A percentile compares a stretch with the other conserved stretches of the same genome.
Conservation (phyloP, 495 filamentous ascomycete species). For the Penicillium fimorum region DNA sequence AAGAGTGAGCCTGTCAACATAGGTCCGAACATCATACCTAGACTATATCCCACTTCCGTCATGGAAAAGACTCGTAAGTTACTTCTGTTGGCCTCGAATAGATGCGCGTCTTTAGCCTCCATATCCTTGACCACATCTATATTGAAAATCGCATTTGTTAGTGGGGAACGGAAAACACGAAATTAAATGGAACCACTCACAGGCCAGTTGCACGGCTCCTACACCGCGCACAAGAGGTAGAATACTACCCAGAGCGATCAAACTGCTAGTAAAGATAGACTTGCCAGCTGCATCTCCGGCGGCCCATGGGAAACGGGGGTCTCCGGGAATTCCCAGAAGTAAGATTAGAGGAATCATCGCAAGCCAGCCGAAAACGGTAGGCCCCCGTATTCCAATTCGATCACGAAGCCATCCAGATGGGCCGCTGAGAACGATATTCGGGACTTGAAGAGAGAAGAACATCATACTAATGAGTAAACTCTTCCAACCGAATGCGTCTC, state of each 20-base stretch:
- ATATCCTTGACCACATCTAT: slow-evolving; percentile 20
- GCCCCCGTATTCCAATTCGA: slow-evolving; percentile 9
- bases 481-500: slow-evolving; percentile 16
- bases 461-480: slow-evolving; percentile 14
- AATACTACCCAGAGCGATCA: slow-evolving; percentile 14
- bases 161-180: not conserved
- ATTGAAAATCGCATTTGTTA: not conserved
- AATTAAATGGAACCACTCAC: slow-evolving; percentile 6
- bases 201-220: slow-evolving; percentile 14
- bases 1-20: slow-evolving; percentile 23
- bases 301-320: slow-evolving; percentile 14
- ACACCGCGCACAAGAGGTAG: slow-evolving; percentile 12
- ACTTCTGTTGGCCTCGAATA: slow-evolving; percentile 21
- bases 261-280: slow-evolving; percentile 7
- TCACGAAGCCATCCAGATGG: slow-evolving; percentile 22
- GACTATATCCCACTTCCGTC: slow-evolving; percentile 20
- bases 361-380: slow-evolving; percentile 11
- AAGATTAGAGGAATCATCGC: slow-evolving; percentile 1
- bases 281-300: slow-evolving; percentile 5
- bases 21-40: slow-evolving; percentile 28
- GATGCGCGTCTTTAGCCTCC: slow-evolving; percentile 9
- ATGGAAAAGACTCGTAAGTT: slow-evolving; percentile 28
- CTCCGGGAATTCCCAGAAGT: slow-evolving; percentile 15
- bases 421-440: slow-evolving; percentile 13
- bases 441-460: slow-evolving; percentile 17